Conservation (phyloP, 2,329 filamentous ascomycete genomes). For the Domatiomyces globalis region DNA sequence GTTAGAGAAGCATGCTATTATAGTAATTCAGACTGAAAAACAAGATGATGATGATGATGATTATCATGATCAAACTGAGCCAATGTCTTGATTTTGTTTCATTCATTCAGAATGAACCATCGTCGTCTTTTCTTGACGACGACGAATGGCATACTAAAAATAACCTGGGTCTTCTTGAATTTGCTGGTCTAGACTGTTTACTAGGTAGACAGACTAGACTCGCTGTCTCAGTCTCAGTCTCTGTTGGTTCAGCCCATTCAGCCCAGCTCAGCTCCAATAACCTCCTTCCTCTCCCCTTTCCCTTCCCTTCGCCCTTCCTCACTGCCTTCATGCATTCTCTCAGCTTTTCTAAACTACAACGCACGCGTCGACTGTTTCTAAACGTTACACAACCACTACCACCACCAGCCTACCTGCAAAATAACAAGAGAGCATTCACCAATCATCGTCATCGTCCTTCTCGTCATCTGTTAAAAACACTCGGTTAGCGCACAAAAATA, state of each 20-base stretch:
- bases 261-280: background rate
- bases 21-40: no score
- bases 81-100: no score
- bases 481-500: background rate
- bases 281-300: background rate
- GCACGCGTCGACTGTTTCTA: no score
- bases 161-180: background rate
- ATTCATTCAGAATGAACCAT: background rate
- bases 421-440: conserved; percentile 20
- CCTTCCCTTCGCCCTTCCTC: background rate
- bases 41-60: no score
- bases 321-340: background rate
- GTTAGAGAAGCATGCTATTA: no score
- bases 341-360: background rate
- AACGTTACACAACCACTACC: no score
- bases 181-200: background rate
- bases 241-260: background rate
- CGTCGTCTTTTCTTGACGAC: background rate
- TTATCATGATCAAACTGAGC: no score
- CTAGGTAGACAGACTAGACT: no score
- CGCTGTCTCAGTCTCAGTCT: background rate
- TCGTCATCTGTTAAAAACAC: conserved; percentile 28
- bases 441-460: conserved; percentile 33
- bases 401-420: background rate
- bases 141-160: background rate